These are phyloP conservation scores for Tausonia pullulans DNA, from an alignment of 1,284 basidiomycete species.

Conservation along the genomic window DNA sequence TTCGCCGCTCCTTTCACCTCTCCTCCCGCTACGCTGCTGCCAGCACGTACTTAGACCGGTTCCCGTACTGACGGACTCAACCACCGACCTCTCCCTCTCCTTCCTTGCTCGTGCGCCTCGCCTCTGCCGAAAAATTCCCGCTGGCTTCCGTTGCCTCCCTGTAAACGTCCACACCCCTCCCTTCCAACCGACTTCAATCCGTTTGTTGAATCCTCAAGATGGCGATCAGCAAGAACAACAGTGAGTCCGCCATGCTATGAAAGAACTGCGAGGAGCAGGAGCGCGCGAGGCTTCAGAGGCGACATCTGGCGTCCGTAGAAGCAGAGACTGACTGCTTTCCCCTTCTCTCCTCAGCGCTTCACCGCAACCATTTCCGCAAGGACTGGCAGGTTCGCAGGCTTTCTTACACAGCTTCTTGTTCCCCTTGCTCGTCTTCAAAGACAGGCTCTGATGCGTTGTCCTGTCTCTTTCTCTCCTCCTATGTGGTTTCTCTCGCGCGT, in stretches of 20 bases:
- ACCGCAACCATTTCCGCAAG: slow-evolving; percentile 95
- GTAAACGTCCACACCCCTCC: neutral
- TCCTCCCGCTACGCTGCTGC: neutral
- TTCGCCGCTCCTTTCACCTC: neutral
- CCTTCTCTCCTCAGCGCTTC: slow-evolving; percentile 48
- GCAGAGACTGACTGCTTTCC: neutral
- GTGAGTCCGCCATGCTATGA: slow-evolving; percentile 3
- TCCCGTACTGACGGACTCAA: neutral
- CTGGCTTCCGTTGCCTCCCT: neutral
- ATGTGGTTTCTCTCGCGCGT: neutral
- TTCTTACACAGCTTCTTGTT: slow-evolving; percentile 32
- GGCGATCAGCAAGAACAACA: slow-evolving; percentile 31
- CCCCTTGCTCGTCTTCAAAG: neutral
- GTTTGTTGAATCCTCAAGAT: slow-evolving; percentile 14
- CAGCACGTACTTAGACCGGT: neutral
- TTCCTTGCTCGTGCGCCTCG: no score
- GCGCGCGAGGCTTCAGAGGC: neutral
- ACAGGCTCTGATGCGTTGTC: neutral
- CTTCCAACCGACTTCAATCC: neutral
- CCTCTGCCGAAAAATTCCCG: no score
- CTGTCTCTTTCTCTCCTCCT: neutral
- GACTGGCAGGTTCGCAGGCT: slow-evolving; percentile 54
- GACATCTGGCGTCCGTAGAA: neutral
- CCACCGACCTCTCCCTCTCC: neutral
- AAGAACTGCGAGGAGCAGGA: neutral